phyloP scores from a whole-genome alignment of 2,329 filamentous ascomycete genomes.

The Chaetothyriales sp. region DNA sequence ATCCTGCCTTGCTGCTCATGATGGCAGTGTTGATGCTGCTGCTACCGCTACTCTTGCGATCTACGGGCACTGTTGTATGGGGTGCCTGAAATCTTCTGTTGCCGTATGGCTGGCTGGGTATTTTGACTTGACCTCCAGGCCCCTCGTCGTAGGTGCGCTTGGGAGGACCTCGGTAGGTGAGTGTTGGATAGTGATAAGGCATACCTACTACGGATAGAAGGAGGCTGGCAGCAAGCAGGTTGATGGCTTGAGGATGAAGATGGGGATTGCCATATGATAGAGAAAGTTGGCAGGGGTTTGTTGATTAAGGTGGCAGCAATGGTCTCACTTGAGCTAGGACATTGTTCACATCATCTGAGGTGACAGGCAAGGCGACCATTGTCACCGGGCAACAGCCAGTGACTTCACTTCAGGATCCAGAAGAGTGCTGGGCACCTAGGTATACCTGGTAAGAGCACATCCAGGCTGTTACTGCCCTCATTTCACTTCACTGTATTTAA shows the following conservation, averaged over 20 bases:
- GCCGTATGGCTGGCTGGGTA: too few relatives aligned
- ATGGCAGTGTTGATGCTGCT: neutral
- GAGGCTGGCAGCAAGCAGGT: neutral
- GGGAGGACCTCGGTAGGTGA: neutral
- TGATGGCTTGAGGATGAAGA: neutral
- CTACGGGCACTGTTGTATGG: neutral
- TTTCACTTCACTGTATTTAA: too few relatives aligned
- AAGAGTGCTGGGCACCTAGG: neutral
- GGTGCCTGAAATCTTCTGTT: neutral
- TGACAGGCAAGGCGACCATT: neutral
- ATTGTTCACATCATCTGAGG: neutral
- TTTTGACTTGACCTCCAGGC: neutral
- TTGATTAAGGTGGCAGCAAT: neutral
- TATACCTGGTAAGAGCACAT: neutral
- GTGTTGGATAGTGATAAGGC: neutral
- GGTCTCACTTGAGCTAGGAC: neutral
- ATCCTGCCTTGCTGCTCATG: neutral
- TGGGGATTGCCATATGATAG: neutral
- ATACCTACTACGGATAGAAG: too few relatives aligned
- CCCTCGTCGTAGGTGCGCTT: neutral
- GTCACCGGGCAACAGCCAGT: neutral
- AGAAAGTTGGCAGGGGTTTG: neutral
- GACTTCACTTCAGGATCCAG: neutral
- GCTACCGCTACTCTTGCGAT: neutral
- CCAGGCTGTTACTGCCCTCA: too few relatives aligned